Evolutionary conservation across 2,329 filamentous ascomycete genomes (phyloP).

Genomic region (Arthrobotrys sphaeroides): DNA sequence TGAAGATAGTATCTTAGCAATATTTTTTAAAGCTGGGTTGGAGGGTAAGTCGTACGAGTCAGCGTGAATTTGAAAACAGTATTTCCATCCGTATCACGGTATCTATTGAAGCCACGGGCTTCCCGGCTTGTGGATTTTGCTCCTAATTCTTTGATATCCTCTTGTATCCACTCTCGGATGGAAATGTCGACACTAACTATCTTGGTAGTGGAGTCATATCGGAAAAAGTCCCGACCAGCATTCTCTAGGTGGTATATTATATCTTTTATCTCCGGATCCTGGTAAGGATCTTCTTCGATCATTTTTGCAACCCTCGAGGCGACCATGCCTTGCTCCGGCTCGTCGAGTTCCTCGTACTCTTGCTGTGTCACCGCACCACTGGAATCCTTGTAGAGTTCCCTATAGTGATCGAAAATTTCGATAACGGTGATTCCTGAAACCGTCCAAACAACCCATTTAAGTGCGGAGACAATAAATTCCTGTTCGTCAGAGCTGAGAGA

Average conservation of each 20-base stretch:
- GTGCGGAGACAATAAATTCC: constrained; percentile 20
- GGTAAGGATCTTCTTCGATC: not conserved
- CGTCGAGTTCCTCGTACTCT: too few relatives aligned
- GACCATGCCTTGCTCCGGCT: not conserved
- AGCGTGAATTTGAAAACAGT: constrained; percentile 46
- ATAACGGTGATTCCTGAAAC: constrained; percentile 15
- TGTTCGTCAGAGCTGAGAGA: constrained; percentile 35
- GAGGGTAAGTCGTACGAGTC: constrained; percentile 26
- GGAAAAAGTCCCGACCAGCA: constrained; percentile 44
- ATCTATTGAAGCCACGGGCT: constrained; percentile 29
- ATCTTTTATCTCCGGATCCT: constrained; percentile 44
- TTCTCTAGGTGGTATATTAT: constrained; percentile 44
- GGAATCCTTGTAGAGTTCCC: not conserved
- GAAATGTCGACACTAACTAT: constrained; percentile 44
- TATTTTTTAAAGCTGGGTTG: not conserved
- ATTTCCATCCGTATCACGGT: constrained; percentile 29
- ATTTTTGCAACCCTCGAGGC: not conserved
- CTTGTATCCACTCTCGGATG: constrained; percentile 46
- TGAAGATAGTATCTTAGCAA: not conserved
- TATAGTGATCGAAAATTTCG: constrained; percentile 39
- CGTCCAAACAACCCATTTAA: constrained; percentile 42
- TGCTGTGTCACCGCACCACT: not conserved
- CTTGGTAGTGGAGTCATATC: constrained; percentile 22
- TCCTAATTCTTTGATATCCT: not conserved
- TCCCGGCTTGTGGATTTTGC: constrained; percentile 13